Evolutionary conservation across 441 rosid species (phyloP).

Genomic region (Gossypium trilobum): DNA sequence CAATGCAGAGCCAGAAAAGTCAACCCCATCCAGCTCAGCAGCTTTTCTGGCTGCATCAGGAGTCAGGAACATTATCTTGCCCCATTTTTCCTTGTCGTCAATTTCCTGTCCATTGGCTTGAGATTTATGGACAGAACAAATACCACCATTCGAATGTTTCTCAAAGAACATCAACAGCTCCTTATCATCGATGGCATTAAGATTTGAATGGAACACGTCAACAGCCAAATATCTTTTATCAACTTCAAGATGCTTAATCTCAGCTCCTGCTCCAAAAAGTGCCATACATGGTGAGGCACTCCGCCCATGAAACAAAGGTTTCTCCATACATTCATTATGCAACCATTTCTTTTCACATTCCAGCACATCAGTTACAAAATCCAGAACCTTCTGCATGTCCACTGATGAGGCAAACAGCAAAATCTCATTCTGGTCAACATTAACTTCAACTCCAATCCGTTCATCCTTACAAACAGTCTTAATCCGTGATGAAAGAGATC

Average conservation of each 20-base stretch:
- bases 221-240: conserved; percentile 61
- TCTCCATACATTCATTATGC: conserved; percentile 66
- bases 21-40: conserved; percentile 38
- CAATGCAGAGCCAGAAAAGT: conserved; percentile 43
- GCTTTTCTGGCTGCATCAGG: conserved; percentile 59
- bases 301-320: conserved; percentile 44
- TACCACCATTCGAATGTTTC: conserved; percentile 39
- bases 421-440: conserved; percentile 55
- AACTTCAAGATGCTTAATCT: conserved; percentile 80
- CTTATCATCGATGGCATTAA: conserved; percentile 44
- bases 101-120: conserved; percentile 27
- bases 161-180: conserved; percentile 61
- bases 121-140: conserved; percentile 51
- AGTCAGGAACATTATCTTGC: conserved; percentile 51
- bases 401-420: conserved; percentile 40
- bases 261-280: conserved; percentile 85
- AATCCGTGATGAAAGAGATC: conserved; percentile 45
- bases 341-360: conserved; percentile 55
- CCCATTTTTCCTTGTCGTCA: conserved; percentile 53
- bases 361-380: conserved; percentile 42
- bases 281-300: conserved; percentile 49
- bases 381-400: conserved; percentile 44
- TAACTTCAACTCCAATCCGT: conserved; percentile 49
- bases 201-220: conserved; percentile 47
- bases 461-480: conserved; percentile 46